Base-by-base conservation (phyloP, 352 stramenopile genomes). In the Globisporangium carolinianum region DNA sequence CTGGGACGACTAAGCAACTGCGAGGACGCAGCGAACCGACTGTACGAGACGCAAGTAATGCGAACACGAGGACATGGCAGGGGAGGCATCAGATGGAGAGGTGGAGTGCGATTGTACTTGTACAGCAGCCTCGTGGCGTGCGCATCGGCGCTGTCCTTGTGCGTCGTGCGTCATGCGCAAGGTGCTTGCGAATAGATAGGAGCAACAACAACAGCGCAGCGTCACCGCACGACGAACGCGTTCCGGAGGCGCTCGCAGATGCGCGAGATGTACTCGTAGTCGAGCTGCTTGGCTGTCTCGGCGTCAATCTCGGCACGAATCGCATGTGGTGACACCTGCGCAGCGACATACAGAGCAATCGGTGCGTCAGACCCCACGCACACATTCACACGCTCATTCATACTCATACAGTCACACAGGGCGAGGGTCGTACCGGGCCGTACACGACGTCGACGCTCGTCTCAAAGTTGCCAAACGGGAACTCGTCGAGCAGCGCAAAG, bases 1-100 rank as follows among this genome's bases (percentile, higher is more conserved):
- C 54, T 94, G 83, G 83, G 83, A 93, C 55, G 81, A 94, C 59
- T 94, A 61, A 84, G 47, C 9, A 41, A 42, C n/a, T 60, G 42
- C 51, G 47, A 46, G 24, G 2, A 32, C 24, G 24, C 24, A 32
- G 24, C 24, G 1, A 32, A 32, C 24, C 24, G 24, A 32, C 24
- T 32, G 24, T 32, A 3, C 24, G 24, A 32, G 24, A 32, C 24
- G 24, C 24, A 2, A 32, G 24, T 32, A 32, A 32, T 32, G 24
- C 24, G 24, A 32, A 32, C 24, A 32, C 24, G 24, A 32, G 24
- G 24, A 3, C 24, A 32, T 32, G 24, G 24, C 24, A 32, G 24
- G 24, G 24, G 24, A 32, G 24, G 24, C 24, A 32, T 32, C 1
- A 32, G 24, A 32, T 32, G 24, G 24, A 2, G 2, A 32, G 24